phyloP scores from a whole-genome alignment of 2,329 filamentous ascomycete species.

The Malbranchea zuffiana region DNA sequence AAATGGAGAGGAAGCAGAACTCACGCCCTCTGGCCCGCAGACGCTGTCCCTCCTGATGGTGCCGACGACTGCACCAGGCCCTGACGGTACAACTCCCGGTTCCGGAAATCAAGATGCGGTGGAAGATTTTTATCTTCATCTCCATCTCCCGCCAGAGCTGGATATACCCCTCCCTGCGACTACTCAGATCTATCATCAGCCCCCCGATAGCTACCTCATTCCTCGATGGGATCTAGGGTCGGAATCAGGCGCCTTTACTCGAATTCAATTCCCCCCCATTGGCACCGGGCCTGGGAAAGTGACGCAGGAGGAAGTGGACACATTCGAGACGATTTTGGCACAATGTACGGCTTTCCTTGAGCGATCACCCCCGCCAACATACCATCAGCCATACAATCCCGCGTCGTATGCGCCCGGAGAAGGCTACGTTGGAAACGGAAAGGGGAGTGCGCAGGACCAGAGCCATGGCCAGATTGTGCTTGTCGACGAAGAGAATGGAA shows the following conservation, averaged over 20 bases:
- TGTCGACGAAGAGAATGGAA: constrained; percentile 90
- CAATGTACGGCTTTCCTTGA: constrained; percentile 95
- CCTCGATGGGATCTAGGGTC: constrained; percentile 89
- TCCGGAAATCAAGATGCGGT: constrained; percentile 48
- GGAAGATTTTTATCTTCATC: constrained; percentile 93
- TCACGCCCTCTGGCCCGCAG: constrained; percentile 78
- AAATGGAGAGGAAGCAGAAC: constrained; percentile 69
- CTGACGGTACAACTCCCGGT: constrained; percentile 45
- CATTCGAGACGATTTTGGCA: constrained; percentile 94
- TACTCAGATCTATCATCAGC: constrained; percentile 94
- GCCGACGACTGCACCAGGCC: constrained; percentile 66
- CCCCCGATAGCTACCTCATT: constrained; percentile 83
- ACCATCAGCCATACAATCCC: constrained; percentile 58
- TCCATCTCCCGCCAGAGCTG: constrained; percentile 87
- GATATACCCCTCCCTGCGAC: constrained; percentile 88
- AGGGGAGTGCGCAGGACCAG: constrained; percentile 26
- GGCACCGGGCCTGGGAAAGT: constrained; percentile 54
- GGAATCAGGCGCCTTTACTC: constrained; percentile 79
- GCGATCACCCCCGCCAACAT: constrained; percentile 54
- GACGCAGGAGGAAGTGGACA: constrained; percentile 84
- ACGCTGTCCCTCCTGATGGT: constrained; percentile 94
- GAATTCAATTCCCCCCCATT: constrained; percentile 74
- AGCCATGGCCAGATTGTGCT: constrained; percentile 71
- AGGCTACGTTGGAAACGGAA: constrained; percentile 51
- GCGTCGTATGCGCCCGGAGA: constrained; percentile 68